Evolutionary conservation across 2,329 filamentous ascomycete species (phyloP).

Genomic region (Chaetomiaceae sp.): DNA sequence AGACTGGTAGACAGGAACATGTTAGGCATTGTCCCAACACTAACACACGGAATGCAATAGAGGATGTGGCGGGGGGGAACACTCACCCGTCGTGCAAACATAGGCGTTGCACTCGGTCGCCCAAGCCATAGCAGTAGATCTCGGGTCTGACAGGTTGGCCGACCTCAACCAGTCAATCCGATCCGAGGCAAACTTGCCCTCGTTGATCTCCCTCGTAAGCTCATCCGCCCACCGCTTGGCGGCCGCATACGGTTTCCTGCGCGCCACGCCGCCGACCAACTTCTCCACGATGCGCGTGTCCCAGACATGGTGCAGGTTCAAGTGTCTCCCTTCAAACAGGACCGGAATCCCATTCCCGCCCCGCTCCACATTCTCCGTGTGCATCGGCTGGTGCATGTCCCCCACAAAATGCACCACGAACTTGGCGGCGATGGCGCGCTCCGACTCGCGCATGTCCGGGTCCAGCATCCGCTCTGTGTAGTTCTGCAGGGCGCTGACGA

Average conservation of each 20-base stretch:
- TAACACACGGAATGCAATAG: too few relatives aligned
- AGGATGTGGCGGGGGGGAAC: too few relatives aligned
- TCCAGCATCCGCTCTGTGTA: constrained; percentile 56
- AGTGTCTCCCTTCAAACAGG: constrained; percentile 50
- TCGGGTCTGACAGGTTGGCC: constrained; percentile 51
- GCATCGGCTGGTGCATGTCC: constrained; percentile 66
- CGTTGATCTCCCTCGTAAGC: constrained; percentile 50
- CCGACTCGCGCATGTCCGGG: constrained; percentile 39
- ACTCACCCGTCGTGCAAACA: constrained; percentile 58
- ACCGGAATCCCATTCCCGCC: constrained; percentile 69
- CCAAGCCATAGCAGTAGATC: constrained; percentile 58
- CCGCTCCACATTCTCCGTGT: constrained; percentile 57
- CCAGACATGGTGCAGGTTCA: constrained; percentile 71
- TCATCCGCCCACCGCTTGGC: constrained; percentile 54
- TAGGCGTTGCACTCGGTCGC: constrained; percentile 58
- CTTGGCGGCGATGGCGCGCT: constrained; percentile 57
- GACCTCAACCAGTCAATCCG: constrained; percentile 53
- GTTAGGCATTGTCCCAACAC: constrained; percentile 19
- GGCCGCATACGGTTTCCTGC: constrained; percentile 46
- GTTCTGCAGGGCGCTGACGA: constrained; percentile 57
- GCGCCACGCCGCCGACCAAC: constrained; percentile 47
- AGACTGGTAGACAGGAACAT: constrained; percentile 39
- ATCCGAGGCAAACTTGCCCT: constrained; percentile 50
- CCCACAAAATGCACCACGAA: constrained; percentile 66
- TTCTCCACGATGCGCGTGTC: constrained; percentile 66